Base-by-base conservation (phyloP, 1,284 basidiomycete species). In the Rhodofomes roseus region DNA sequence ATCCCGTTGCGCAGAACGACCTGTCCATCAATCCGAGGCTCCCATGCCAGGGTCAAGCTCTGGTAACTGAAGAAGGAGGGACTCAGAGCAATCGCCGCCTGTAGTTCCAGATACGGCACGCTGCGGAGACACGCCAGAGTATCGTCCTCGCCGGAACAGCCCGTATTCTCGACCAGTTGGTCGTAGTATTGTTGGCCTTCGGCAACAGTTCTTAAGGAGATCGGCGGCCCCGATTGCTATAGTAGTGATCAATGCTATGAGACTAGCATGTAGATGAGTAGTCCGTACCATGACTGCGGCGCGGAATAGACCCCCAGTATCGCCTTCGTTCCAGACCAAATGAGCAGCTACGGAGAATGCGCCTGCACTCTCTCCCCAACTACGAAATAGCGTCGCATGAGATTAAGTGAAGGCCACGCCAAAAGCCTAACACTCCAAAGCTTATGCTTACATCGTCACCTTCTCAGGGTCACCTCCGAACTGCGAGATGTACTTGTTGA, bases 391-490 rank as follows among this genome's bases (percentile, higher is more conserved):
- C 20, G 43, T 25, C 55, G 14, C 22, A 12, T 22, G 27, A 44
- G 55, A n/a, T 12, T n/a, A 34, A 23, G 1, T 20, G n/a, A 60
- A 16, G 25, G n/a, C 23, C 39, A 12, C 43, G 22, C 22, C 43
- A 8, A 44, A 44, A 53, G 20, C 37, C n/a, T n/a, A 36, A 57
- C 22, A 20, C 18, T 48, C 18, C 9, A 22, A n/a, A 18, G 20
- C 12, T 6, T 23, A 27, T 0, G 63, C 78, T 54, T 70, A 84
- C 83, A 84, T 79, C 1, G 81, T 84, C 2, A 86, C 84, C 66
- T 79, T 79, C 2, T 73, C 69, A 11, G 81, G 80, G 65, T 89
- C 82, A 4, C 89, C 89, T 1, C 87, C 86, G 57, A 90, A 90
- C 0, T 73, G 71, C 8, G 71, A 62, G 54, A 90, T 86, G 65